Percentiles rank a stretch among this genome's conserved stretches.
Conservation (phyloP, 345 rosid genomes). For the Lepidium didymum region DNA sequence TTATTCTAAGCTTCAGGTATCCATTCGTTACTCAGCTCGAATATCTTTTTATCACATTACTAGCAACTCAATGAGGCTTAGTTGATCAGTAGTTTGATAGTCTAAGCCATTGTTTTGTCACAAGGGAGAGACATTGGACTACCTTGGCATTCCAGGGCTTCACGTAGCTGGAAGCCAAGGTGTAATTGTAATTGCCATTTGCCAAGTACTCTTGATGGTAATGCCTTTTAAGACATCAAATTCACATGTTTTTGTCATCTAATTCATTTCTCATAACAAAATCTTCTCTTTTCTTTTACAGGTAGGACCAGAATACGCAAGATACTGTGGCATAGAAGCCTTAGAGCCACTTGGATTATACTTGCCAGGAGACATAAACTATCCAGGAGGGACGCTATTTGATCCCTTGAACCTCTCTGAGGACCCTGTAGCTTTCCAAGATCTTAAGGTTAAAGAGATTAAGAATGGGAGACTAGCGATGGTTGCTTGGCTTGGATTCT, state of each 20-base stretch:
- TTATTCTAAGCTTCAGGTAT: conserved; percentile 81
- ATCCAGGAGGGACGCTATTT: conserved; percentile 84
- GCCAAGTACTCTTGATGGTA: conserved; percentile 91
- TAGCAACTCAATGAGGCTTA: background rate
- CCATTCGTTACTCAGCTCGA: background rate
- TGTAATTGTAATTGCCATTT: conserved; percentile 71
- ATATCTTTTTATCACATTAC: background rate
- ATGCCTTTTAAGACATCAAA: background rate
- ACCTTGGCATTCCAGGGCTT: conserved; percentile 89
- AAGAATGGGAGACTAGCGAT: conserved; percentile 82
- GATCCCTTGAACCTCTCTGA: conserved; percentile 77
- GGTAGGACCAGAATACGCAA: conserved; percentile 96
- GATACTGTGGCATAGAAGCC: conserved; percentile 89
- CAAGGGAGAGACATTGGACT: conserved; percentile 90
- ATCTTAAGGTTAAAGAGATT: conserved; percentile 88
- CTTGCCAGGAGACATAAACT: conserved; percentile 86
- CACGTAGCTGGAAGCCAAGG: conserved; percentile 97
- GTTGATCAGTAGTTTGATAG: background rate
- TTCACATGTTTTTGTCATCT: background rate
- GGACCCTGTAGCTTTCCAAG: conserved; percentile 74
- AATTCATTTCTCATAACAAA: background rate
- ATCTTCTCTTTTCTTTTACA: background rate
- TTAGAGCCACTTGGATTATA: conserved; percentile 90
- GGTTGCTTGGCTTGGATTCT: conserved; percentile 96
- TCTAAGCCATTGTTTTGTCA: background rate